phyloP scores from a whole-genome alignment of 2,329 filamentous ascomycete genomes.

The Lomentospora prolificans region DNA sequence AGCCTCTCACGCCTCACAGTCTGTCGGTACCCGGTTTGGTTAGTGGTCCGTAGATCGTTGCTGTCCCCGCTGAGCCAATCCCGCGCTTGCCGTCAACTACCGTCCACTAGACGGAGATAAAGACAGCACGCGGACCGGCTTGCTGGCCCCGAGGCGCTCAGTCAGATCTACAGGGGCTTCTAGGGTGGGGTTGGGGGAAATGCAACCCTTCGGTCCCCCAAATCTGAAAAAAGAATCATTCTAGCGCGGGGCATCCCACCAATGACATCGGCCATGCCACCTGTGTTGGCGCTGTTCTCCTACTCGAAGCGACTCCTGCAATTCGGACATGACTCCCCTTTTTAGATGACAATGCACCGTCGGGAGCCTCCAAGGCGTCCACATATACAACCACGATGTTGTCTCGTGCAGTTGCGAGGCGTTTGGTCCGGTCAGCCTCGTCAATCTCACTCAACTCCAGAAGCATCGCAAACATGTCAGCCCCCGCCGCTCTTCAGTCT shows the following conservation, averaged over 20 bases:
- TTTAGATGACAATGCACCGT: too few relatives aligned
- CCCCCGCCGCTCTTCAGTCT: background rate
- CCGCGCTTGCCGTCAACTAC: background rate
- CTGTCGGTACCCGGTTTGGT: background rate
- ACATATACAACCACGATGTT: too few relatives aligned
- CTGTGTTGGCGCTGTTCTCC: background rate
- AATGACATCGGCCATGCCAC: constrained; percentile 1
- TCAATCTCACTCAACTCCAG: background rate
- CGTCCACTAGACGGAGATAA: background rate
- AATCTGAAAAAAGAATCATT: background rate
- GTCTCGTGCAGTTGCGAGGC: background rate
- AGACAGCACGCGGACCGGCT: background rate
- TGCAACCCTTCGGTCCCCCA: background rate
- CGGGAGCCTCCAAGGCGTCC: background rate
- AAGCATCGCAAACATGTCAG: background rate
- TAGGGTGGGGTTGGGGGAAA: background rate
- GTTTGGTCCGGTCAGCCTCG: background rate
- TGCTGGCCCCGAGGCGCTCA: background rate
- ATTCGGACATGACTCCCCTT: background rate
- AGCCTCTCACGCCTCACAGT: background rate
- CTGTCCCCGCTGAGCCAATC: background rate
- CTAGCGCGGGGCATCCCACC: background rate
- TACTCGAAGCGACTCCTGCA: background rate
- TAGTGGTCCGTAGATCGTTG: background rate
- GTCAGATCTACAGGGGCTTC: background rate